phyloP scores from a whole-genome alignment of 1,284 basidiomycete genomes.

The Polyporus tsugae region DNA sequence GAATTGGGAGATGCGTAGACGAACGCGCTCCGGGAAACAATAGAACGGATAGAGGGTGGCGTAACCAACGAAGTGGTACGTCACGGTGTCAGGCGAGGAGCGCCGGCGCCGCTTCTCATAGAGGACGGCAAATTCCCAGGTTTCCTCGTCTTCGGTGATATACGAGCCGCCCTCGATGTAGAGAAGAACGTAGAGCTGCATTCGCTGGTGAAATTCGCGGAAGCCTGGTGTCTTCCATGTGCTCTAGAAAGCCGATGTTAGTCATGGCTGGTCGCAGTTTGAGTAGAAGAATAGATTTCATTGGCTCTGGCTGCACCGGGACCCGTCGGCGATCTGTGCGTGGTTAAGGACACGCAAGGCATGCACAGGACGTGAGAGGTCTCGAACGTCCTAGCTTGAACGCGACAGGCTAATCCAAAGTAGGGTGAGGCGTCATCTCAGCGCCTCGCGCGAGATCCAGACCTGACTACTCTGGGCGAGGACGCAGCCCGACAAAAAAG shows the following conservation, averaged over 20 bases:
- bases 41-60: slow-evolving; percentile 94
- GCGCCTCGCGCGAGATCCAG: not conserved
- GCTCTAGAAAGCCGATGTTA: slow-evolving; percentile 48
- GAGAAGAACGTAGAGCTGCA: slow-evolving; percentile 94
- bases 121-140: slow-evolving; percentile 89
- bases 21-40: slow-evolving; percentile 88
- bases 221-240: slow-evolving; percentile 93
- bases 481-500: not conserved
- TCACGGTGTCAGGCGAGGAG: slow-evolving; percentile 53
- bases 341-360: not conserved
- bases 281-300: not conserved
- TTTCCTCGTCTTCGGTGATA: slow-evolving; percentile 89
- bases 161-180: slow-evolving; percentile 97
- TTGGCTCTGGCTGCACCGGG: not conserved
- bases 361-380: not conserved
- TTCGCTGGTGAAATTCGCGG: slow-evolving; percentile 90
- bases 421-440: not conserved
- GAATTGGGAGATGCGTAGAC: slow-evolving; percentile 93
- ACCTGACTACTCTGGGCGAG: not conserved
- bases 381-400: slow-evolving; percentile 13
- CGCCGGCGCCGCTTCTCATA: slow-evolving; percentile 84
- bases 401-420: slow-evolving; percentile 7
- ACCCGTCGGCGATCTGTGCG: not conserved
- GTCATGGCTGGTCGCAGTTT: not conserved
- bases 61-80: slow-evolving; percentile 94